Base-by-base conservation (phyloP, 2,329 filamentous ascomycete species). In the Ascochyta koolunga region DNA sequence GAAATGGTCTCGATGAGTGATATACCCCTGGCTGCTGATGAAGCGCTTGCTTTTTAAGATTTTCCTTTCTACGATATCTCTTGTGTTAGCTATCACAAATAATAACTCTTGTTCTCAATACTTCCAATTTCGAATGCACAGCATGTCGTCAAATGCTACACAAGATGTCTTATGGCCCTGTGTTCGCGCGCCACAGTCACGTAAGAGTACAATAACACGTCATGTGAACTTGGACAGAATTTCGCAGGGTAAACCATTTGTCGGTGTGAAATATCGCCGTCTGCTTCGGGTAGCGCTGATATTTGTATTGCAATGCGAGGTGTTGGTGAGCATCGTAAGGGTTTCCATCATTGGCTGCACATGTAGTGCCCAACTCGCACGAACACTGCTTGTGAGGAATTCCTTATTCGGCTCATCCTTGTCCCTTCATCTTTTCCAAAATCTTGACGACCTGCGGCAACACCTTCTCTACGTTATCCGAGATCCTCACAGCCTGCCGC, bases 401-500 rank as follows among this genome's bases (percentile, higher is more conserved):
- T 33, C 2, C 31, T 5, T 29, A 22, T 22, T 13, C 18, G 9
- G 15, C 16, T 27, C 19, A 49, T 15, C 42, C 40, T 25, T 27
- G 43, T 8, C 33, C 19, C 22, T 58, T 57, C 53, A 60, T 65
- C 16, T 52, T 58, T 37, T 60, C 59, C 10, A 73, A 46, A 32
- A 66, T 56, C 55, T 54, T 61, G 6, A 71, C 70, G 33, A 73
- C 65, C 42, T 63, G 44, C 15, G 69, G 69, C 33, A 73, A 57
- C 4, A 78, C 64, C 56, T 69, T 61, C 44, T 79, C 78, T 10
- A 77, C 71, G 35, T 72, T 70, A 55, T 76, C 70, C 46, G 72
- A 74, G 42, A 71, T 71, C 44, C 79, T 68, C 8, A 80, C 68
- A 1, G 72, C 79, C 9, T 71, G 51, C 31, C 58, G 61, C 1